Evolutionary conservation across 108 stramenopile species (phyloP).

Genomic region (Schizochytrium sp.): DNA sequence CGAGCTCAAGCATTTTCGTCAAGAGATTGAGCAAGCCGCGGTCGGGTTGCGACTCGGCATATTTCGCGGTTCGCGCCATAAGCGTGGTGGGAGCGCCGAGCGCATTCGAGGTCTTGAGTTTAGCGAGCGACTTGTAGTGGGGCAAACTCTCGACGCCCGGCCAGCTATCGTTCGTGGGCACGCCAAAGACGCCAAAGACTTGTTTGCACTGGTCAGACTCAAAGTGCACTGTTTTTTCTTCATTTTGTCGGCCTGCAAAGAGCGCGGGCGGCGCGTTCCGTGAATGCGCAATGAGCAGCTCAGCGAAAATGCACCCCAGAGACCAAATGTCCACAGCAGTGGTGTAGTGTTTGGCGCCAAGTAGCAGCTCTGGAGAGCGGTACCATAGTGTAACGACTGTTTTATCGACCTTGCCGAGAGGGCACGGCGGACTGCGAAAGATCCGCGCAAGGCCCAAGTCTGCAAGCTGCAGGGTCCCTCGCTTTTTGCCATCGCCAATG

Average conservation of each 20-base stretch:
- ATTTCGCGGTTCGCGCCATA: not conserved
- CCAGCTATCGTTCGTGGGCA: not conserved
- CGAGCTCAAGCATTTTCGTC: not conserved
- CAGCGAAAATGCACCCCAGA: constrained; percentile 91
- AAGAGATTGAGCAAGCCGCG: not conserved
- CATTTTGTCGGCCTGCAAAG: not conserved
- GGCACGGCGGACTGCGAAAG: constrained; percentile 66
- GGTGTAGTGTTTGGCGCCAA: constrained; percentile 75
- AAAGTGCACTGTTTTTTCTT: not conserved
- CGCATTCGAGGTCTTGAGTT: not conserved
- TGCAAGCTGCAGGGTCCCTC: constrained; percentile 74
- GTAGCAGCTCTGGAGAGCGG: constrained; percentile 88
- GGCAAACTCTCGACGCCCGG: not conserved
- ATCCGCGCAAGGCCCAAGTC: constrained; percentile 92
- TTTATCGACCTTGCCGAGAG: constrained; percentile 56
- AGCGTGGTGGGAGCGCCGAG: not conserved
- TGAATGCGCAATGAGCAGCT: constrained; percentile 58
- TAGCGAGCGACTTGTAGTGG: not conserved
- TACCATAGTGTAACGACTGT: constrained; percentile 96
- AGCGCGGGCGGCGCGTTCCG: not conserved
- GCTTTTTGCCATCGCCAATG: constrained; percentile 63
- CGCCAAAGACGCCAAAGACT: not conserved
- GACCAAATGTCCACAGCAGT: constrained; percentile 89
- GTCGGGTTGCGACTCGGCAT: not conserved
- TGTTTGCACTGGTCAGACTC: constrained; percentile 11